Conservation (phyloP, 164 flowering plant genomes). For the Liriodendron chinense region DNA sequence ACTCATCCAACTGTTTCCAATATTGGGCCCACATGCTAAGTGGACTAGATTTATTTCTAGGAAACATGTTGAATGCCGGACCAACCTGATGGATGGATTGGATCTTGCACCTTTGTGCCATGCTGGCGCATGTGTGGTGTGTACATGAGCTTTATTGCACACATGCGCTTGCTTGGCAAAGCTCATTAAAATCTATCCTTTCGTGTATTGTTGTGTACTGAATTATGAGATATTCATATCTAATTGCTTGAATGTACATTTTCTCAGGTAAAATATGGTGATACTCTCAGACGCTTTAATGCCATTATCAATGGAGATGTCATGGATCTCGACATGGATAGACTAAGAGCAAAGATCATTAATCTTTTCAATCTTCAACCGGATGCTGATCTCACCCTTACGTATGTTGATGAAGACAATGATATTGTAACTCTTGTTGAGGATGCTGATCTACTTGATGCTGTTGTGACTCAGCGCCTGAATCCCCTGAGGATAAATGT, state of each 20-base stretch:
- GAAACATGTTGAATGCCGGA: too few species aligned
- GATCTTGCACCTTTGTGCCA: too few species aligned
- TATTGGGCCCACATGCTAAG: too few species aligned
- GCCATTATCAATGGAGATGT: constrained; percentile 27
- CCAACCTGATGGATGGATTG: too few species aligned
- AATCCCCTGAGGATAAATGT: constrained; percentile 74
- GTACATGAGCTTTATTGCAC: too few species aligned
- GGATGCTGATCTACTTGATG: constrained; percentile 77
- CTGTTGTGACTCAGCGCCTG: constrained; percentile 47
- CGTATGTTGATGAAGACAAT: constrained; percentile 80
- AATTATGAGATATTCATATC: background rate
- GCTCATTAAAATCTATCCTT: too few species aligned
- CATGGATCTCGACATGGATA: constrained; percentile 54
- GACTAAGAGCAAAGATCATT: constrained; percentile 50
- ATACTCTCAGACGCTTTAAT: constrained; percentile 77
- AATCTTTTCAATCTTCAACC: constrained; percentile 48
- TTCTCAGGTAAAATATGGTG: constrained; percentile 70
- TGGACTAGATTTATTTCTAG: too few species aligned
- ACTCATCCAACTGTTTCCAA: too few species aligned
- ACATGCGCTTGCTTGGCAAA: too few species aligned
- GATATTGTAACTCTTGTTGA: constrained; percentile 75
- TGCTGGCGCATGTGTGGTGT: too few species aligned
- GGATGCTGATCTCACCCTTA: constrained; percentile 54
- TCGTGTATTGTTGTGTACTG: background rate
- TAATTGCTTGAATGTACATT: background rate